A percentile compares a stretch with the other conserved stretches of the same genome.
These are phyloP conservation scores for Ceratocystis harringtonii DNA, from an alignment of 2,329 filamentous ascomycete genomes.

Conservation along the genomic window DNA sequence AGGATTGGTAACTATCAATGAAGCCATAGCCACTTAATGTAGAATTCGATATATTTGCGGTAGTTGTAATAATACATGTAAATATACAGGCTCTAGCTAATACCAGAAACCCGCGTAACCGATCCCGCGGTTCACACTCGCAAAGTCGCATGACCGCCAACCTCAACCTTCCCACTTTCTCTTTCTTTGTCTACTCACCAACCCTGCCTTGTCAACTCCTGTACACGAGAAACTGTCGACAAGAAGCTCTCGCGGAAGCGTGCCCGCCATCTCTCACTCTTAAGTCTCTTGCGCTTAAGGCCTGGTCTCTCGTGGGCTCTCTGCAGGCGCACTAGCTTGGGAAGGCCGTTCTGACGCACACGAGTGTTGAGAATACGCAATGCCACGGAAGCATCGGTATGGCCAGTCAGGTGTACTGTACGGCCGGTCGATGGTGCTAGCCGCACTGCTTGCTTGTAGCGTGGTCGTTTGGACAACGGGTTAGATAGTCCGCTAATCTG, in stretches of 20 bases:
- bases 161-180: not conserved
- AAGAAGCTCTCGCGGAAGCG: slow-evolving; percentile 57
- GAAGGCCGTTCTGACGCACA: slow-evolving; percentile 40
- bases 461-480: not conserved
- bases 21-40: not conserved
- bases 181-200: slow-evolving; percentile 41
- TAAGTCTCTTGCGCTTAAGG: slow-evolving; percentile 61
- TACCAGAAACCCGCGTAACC: not conserved
- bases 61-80: slow-evolving; percentile 15
- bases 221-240: slow-evolving; percentile 47
- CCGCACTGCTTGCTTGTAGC: slow-evolving; percentile 23
- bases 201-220: slow-evolving; percentile 58
- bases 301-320: slow-evolving; percentile 61
- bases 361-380: slow-evolving; percentile 30
- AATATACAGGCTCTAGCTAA: slow-evolving; percentile 7
- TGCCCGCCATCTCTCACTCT: slow-evolving; percentile 51
- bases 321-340: slow-evolving; percentile 41
- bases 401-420: slow-evolving; percentile 29
- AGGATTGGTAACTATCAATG: too few species aligned
- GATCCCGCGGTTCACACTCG: not conserved
- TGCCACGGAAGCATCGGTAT: slow-evolving; percentile 32
- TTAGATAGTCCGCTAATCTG: slow-evolving; percentile 15
- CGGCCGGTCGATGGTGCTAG: slow-evolving; percentile 31
- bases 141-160: not conserved
- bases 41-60: not conserved